Percentiles rank a stretch among this genome's conserved stretches.
phyloP scores from a whole-genome alignment of 441 rosid genomes.

The Geranium incanum region DNA sequence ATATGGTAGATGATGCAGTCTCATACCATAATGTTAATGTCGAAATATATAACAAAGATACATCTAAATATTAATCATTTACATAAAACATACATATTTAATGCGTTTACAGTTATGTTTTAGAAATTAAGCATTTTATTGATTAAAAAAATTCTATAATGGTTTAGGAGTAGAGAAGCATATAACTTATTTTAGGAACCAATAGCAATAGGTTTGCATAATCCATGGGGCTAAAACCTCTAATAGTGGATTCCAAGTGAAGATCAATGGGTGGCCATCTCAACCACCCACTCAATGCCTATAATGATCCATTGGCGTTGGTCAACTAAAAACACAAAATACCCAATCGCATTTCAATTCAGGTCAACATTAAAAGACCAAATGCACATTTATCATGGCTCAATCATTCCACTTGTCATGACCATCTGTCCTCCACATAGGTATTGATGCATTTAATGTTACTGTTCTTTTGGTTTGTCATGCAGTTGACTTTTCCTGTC shows the following conservation, averaged over 20 bases:
- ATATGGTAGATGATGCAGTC: no score
- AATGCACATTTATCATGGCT: background rate
- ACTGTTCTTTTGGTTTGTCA: background rate
- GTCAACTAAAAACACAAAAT: background rate
- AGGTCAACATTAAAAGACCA: background rate
- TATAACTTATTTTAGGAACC: background rate
- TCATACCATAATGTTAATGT: no score
- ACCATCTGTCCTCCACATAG: background rate
- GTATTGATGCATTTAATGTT: background rate
- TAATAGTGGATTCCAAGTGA: background rate
- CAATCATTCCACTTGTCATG: background rate
- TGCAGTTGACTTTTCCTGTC: no score
- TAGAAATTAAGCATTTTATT: background rate
- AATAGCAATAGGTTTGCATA: background rate
- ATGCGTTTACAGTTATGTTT: no score
- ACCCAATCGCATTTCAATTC: background rate
- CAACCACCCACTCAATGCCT: background rate
- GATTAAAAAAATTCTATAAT: no score
- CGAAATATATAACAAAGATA: no score
- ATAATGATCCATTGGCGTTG: background rate
- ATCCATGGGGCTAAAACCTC: background rate
- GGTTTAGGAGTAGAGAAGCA: background rate
- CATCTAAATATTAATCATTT: no score
- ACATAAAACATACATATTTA: no score
- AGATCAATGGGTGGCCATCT: background rate